Conservation (phyloP, 257 asterid genomes). For the Solanum virginianum region DNA sequence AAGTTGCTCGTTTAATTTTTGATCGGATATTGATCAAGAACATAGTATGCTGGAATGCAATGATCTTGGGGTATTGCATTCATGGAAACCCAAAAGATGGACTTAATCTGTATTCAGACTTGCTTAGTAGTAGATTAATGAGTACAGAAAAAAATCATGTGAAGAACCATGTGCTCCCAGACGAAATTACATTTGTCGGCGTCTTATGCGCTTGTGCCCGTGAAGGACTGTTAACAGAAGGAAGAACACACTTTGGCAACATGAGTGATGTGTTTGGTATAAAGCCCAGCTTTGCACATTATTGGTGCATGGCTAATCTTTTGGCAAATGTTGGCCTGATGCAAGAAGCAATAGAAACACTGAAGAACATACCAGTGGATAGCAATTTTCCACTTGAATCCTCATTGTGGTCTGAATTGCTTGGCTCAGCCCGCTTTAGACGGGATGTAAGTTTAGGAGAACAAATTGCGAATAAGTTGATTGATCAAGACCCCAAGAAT, state of each 20-base stretch:
- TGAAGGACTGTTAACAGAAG: slow-evolving; percentile 34
- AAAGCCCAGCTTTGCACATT: slow-evolving; percentile 56
- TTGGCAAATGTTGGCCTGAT: slow-evolving; percentile 38
- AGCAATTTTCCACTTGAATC: slow-evolving; percentile 29
- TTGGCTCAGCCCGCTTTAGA: slow-evolving; percentile 46
- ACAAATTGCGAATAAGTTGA: slow-evolving; percentile 34
- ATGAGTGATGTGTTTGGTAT: slow-evolving; percentile 34
- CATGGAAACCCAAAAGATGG: slow-evolving; percentile 30
- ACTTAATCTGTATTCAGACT: slow-evolving; percentile 27
- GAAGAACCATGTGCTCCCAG: slow-evolving; percentile 15
- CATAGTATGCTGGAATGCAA: background rate
- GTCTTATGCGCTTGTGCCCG: slow-evolving; percentile 68
- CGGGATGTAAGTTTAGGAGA: slow-evolving; percentile 38
- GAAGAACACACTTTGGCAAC: slow-evolving; percentile 26
- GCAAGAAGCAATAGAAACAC: slow-evolving; percentile 42
- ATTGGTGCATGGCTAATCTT: slow-evolving; percentile 79
- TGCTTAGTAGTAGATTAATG: slow-evolving; percentile 14
- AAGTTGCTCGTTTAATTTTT: slow-evolving; percentile 24
- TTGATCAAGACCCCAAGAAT: slow-evolving; percentile 50
- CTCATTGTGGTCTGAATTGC: slow-evolving; percentile 43
- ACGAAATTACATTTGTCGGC: slow-evolving; percentile 63
- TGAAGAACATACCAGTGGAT: slow-evolving; percentile 28
- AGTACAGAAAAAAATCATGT: background rate
- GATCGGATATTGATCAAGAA: slow-evolving; percentile 36
- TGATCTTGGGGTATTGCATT: background rate